These are phyloP conservation scores for Diaporthe nobilis DNA, from an alignment of 2,329 filamentous ascomycete genomes.

Conservation along the genomic window DNA sequence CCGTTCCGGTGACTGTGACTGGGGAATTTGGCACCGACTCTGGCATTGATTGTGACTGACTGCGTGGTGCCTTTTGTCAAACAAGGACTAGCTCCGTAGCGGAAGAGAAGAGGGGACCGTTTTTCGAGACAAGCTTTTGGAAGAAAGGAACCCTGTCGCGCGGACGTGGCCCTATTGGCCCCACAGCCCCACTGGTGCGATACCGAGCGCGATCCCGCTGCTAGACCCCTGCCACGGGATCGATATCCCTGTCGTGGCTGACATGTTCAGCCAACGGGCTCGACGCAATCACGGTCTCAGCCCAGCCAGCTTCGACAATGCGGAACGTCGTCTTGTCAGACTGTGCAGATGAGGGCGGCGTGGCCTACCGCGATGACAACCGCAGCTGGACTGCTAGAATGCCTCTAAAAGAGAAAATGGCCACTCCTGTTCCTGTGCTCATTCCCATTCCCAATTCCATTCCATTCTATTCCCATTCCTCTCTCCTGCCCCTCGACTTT, in stretches of 20 bases:
- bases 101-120: not conserved
- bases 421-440: not conserved
- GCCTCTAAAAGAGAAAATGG: conserved; percentile 10
- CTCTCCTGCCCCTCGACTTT: not conserved
- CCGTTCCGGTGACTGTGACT: not conserved
- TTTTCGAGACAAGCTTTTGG: conserved; percentile 18
- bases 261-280: not conserved
- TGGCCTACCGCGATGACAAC: not conserved
- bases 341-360: not conserved
- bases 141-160: conserved; percentile 7
- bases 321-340: not conserved
- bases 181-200: conserved; percentile 12
- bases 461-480: not conserved
- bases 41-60: not conserved
- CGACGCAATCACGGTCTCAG: not conserved
- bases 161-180: conserved; percentile 2
- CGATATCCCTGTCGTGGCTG: conserved; percentile 19
- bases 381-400: not conserved
- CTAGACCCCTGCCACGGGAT: not conserved
- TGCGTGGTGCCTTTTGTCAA: conserved; percentile 27
- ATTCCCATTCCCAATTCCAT: not conserved
- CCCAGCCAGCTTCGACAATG: not conserved
- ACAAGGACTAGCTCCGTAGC: conserved; percentile 5
- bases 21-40: not conserved
- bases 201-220: conserved; percentile 37